Percentiles rank a stretch among this genome's conserved stretches.
These are phyloP conservation scores for Ephemerocybe angulata DNA, from an alignment of 768 basidiomycete species.

Conservation along the genomic window DNA sequence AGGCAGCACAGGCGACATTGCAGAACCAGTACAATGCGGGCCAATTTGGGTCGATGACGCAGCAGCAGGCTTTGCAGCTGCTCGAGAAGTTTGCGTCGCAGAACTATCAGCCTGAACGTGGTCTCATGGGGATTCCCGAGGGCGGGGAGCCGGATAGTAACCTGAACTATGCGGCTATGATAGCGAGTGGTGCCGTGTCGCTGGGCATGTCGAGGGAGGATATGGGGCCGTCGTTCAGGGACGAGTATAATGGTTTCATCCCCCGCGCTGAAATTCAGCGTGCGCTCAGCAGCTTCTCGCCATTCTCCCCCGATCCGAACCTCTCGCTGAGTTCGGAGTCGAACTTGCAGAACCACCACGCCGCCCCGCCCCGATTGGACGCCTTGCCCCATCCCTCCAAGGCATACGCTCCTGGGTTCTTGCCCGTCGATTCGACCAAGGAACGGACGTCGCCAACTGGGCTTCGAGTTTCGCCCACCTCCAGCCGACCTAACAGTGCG, in stretches of 20 bases:
- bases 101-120: conserved; percentile 24
- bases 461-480: conserved; percentile 38
- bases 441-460: conserved; percentile 15
- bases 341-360: conserved; percentile 32
- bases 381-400: conserved; percentile 46
- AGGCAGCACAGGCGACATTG: conserved; percentile 74
- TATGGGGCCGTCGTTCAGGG: conserved; percentile 9
- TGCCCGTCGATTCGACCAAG: conserved; percentile 33
- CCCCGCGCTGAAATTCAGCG: conserved; percentile 35
- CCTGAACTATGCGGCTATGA: conserved; percentile 7
- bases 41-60: conserved; percentile 37
- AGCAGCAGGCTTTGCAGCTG: conserved; percentile 61
- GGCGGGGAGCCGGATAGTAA: conserved; percentile 7
- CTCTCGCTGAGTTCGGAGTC: conserved; percentile 29
- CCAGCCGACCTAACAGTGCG: conserved; percentile 41
- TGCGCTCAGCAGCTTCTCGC: conserved; percentile 53
- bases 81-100: conserved; percentile 52
- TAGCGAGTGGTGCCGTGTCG: conserved; percentile 2
- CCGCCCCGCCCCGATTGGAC: conserved; percentile 21
- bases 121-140: conserved; percentile 1
- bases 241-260: conserved; percentile 17
- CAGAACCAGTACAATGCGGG: conserved; percentile 34
- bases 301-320: conserved; percentile 77
- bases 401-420: conserved; percentile 51
- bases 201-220: conserved; percentile 5